Percentiles rank a stretch among this genome's conserved stretches.
Conservation (phyloP, 768 basidiomycete genomes). For the Sporobolomyces pararoseus region DNA sequence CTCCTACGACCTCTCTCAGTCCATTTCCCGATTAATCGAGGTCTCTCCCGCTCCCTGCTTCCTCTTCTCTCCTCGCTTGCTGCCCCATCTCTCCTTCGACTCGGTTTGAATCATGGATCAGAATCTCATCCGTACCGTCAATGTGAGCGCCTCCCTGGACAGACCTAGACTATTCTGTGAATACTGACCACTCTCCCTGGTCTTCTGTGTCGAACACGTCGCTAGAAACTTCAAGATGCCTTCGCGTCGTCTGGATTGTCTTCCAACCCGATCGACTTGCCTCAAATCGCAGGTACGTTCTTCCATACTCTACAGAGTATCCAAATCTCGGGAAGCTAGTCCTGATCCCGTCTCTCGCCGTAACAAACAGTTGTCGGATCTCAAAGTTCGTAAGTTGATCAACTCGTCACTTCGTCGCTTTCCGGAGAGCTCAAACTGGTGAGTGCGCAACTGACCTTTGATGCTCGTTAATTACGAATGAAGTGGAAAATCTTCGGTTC, state of each 20-base stretch:
- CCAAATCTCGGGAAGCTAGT: no score
- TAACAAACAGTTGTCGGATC: constrained; percentile 51
- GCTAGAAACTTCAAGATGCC: constrained; percentile 51
- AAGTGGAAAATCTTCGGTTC: constrained; percentile 53
- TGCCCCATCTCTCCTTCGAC: not conserved
- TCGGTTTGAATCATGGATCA: constrained; percentile 16
- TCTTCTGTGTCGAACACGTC: no score
- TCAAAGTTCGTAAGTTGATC: constrained; percentile 46
- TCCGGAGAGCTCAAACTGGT: not conserved
- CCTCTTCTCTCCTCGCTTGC: not conserved
- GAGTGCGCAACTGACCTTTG: not conserved
- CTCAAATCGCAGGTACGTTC: constrained; percentile 49
- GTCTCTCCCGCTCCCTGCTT: not conserved
- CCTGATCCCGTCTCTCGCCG: not conserved
- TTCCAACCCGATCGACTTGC: constrained; percentile 51
- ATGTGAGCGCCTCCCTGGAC: not conserved
- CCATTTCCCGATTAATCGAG: no score
- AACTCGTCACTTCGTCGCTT: not conserved
- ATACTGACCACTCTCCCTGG: no score
- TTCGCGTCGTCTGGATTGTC: constrained; percentile 50
- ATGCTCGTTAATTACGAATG: not conserved
- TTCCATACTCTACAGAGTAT: not conserved
- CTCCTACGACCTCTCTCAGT: no score
- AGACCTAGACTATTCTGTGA: no score
- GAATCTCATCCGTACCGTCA: constrained; percentile 28